Evolutionary conservation across 2,329 filamentous ascomycete genomes (phyloP).

Genomic region (Fusarium secorum): DNA sequence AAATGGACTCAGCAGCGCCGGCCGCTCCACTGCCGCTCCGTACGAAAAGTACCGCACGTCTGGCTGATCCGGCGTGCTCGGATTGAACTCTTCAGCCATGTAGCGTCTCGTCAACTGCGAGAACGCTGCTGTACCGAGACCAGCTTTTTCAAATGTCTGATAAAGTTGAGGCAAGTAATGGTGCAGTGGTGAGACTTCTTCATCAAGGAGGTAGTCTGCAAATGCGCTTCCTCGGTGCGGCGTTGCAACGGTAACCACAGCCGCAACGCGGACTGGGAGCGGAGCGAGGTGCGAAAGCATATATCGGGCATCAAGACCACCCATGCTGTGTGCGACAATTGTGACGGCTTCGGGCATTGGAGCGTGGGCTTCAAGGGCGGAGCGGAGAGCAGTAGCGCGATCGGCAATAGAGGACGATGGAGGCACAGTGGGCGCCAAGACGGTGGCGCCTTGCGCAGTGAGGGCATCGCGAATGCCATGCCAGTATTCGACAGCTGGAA

Average conservation of each 20-base stretch:
- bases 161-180: constrained; percentile 64
- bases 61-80: constrained; percentile 60
- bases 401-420: constrained; percentile 68
- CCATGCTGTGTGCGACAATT: constrained; percentile 77
- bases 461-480: constrained; percentile 69
- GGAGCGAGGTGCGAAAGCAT: constrained; percentile 67
- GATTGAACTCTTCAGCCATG: constrained; percentile 68
- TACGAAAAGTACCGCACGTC: constrained; percentile 69
- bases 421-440: constrained; percentile 69
- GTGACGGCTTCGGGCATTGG: constrained; percentile 65
- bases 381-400: constrained; percentile 64
- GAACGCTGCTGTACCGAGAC: constrained; percentile 67
- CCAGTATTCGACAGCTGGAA: constrained; percentile 70
- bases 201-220: constrained; percentile 61
- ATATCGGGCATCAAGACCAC: constrained; percentile 70
- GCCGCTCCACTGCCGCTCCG: constrained; percentile 58
- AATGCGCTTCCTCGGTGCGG: constrained; percentile 64
- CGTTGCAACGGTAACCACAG: constrained; percentile 63
- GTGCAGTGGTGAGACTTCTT: constrained; percentile 50
- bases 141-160: constrained; percentile 57
- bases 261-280: constrained; percentile 55
- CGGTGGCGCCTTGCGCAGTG: constrained; percentile 58
- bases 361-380: constrained; percentile 57
- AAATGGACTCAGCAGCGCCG: constrained; percentile 71
- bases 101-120: constrained; percentile 66